A percentile compares a stretch with the other conserved stretches of the same genome.
phyloP scores from a whole-genome alignment of 2,329 filamentous ascomycete species.

The Fusarium clavum region DNA sequence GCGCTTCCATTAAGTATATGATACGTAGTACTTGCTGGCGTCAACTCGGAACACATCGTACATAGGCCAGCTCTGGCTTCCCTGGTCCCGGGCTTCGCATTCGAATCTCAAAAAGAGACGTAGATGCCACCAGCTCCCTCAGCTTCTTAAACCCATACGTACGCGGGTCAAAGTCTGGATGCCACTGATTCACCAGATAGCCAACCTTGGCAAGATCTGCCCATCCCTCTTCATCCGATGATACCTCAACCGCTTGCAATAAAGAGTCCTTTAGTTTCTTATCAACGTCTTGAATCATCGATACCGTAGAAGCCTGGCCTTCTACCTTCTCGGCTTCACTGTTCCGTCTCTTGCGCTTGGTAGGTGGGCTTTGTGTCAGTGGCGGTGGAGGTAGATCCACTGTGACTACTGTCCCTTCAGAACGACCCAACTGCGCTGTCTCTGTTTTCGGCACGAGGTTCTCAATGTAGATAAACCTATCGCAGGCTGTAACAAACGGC shows the following conservation, averaged over 20 bases:
- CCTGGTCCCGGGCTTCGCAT: neutral
- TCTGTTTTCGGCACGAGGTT: constrained; percentile 23
- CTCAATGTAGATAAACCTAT: constrained; percentile 50
- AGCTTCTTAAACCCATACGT: constrained; percentile 47
- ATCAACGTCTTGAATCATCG: neutral
- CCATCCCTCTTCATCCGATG: constrained; percentile 46
- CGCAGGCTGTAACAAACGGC: constrained; percentile 50
- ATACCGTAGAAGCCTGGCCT: rapidly evolving
- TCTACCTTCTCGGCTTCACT: rapidly evolving
- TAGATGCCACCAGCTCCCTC: constrained; percentile 20
- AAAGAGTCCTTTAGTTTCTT: constrained; percentile 8
- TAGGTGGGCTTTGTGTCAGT: neutral
- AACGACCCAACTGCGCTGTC: neutral
- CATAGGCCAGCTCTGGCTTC: neutral
- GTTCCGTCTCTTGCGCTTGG: neutral
- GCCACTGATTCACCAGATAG: constrained; percentile 38
- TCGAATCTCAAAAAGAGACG: neutral
- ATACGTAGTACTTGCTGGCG: rapidly evolving
- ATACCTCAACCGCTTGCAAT: constrained; percentile 31
- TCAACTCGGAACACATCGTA: neutral
- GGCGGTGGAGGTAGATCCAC: neutral
- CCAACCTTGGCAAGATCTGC: constrained; percentile 47
- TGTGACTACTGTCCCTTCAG: neutral
- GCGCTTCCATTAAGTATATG: rapidly evolving
- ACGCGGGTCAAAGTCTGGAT: constrained; percentile 49